Evolutionary conservation across 768 basidiomycete species (phyloP).

Genomic region (Hericium erinaceus): DNA sequence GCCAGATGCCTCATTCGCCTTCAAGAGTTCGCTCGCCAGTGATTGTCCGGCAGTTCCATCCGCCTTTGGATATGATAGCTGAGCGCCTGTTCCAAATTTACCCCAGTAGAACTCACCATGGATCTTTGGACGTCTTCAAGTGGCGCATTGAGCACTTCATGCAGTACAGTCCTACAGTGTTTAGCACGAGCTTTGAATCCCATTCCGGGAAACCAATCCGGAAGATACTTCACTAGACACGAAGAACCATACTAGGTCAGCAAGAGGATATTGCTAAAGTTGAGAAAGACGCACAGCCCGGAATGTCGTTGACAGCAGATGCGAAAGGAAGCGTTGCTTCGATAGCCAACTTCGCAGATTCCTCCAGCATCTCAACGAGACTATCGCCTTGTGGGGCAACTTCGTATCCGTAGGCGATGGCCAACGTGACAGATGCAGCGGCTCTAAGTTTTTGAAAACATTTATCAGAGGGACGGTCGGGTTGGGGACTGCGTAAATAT

Average conservation of each 20-base stretch:
- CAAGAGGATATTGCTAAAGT: not conserved
- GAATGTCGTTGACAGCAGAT: not conserved
- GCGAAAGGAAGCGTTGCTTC: not conserved
- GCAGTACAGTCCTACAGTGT: not conserved
- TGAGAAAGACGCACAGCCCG: not conserved
- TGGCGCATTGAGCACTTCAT: not conserved
- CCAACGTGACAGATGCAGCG: not conserved
- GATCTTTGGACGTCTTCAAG: not conserved
- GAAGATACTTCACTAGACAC: not conserved
- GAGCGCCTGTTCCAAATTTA: not conserved
- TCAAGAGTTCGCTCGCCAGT: not conserved
- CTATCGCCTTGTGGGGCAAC: not conserved
- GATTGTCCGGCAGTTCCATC: not conserved
- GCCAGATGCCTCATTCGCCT: not conserved
- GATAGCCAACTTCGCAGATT: not conserved
- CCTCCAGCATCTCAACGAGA: not conserved
- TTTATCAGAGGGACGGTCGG: too few species aligned
- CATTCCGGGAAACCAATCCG: not conserved
- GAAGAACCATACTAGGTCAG: not conserved
- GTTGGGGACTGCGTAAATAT: not conserved
- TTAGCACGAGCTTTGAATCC: not conserved
- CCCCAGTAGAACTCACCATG: not conserved
- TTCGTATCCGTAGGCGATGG: not conserved
- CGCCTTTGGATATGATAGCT: not conserved
- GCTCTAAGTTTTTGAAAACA: not conserved